Evolutionary conservation across 1,284 basidiomycete genomes (phyloP), one percentile per base, ranked within the genome.

Genomic region (Tilletia indica): DNA sequence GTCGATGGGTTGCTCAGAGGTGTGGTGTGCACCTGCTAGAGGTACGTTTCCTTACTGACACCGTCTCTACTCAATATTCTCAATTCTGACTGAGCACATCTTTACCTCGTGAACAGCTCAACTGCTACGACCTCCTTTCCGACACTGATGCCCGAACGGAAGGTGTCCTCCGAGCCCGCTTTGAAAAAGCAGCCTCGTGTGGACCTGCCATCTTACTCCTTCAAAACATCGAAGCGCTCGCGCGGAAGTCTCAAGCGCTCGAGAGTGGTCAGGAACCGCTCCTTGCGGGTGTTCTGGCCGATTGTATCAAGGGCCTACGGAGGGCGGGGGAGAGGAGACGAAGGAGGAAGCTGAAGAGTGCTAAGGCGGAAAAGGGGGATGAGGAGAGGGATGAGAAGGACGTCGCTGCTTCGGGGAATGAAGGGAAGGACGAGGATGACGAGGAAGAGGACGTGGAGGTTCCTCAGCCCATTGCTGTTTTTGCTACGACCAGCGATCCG

Each of bases 171-270:
- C 88, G 89, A 42, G 90, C 91, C 4, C 88, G 90, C 3, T 90
- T 97, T 76, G 93, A 94, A 69, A 89, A 91, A 84, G 94, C 93
- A 0, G 86, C 88, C 9, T 86, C 88, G 8, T 94, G 92, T 80
- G 90, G 93, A 0, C 97, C 97, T 0, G 96, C 93, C 80, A 87
- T 98, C 48, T 85, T 99, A 19, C 85, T 97, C 1, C 86, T 99
- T 58, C 87, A 91, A 19, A 90, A 97, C 78, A 86, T 94, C 31
- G 94, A 99, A 77, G 95, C 92, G 0, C 86, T 99, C 11, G 88
- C 89, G 4, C 88, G 91, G 74, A 90, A 89, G 42, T 89, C 90
- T 0, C 92, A 92, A 80, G 86, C 86, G 2, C 83, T 88, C 16
- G 90, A 91, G 74, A 87, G 89, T 34, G 90, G 89, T 0, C 91